phyloP scores from a whole-genome alignment of 2,329 filamentous ascomycete species.

The Phyllosticta ampelicida region DNA sequence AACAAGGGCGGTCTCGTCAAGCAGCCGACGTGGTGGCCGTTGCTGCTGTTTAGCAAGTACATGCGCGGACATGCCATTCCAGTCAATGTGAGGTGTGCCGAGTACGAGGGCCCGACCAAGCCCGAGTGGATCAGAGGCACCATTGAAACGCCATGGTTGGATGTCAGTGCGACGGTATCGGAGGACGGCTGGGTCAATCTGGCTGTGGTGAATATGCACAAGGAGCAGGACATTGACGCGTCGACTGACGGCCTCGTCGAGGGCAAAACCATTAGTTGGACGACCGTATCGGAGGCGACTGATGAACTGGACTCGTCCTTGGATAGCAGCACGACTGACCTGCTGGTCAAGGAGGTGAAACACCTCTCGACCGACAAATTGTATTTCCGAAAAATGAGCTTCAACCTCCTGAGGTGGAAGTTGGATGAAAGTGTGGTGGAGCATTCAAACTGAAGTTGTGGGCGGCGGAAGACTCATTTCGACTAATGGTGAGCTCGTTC shows the following conservation, averaged over 20 bases:
- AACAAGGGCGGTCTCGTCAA: conserved; percentile 51
- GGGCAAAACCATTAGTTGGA: conserved; percentile 17
- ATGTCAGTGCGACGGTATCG: conserved; percentile 52
- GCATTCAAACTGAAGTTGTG: no score
- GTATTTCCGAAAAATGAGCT: conserved; percentile 57
- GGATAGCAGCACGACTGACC: not conserved
- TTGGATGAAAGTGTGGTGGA: no score
- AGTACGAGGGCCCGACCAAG: conserved; percentile 56
- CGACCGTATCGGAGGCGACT: conserved; percentile 43
- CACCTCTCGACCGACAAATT: conserved; percentile 56
- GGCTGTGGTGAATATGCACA: conserved; percentile 61
- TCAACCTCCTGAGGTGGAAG: conserved; percentile 55
- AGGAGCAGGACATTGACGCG: conserved; percentile 48
- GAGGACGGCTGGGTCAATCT: conserved; percentile 53
- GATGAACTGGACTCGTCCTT: conserved; percentile 45
- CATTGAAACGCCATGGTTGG: conserved; percentile 59
- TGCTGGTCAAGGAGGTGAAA: conserved; percentile 42
- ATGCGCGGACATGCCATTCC: conserved; percentile 65
- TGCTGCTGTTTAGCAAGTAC: conserved; percentile 56
- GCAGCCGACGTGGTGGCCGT: conserved; percentile 67
- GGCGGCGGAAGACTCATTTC: no score
- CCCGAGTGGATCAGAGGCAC: conserved; percentile 55
- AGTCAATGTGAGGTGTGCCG: conserved; percentile 50
- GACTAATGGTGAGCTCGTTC: no score
- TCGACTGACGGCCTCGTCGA: conserved; percentile 45